phyloP scores from a whole-genome alignment of 345 rosid species.

The Murraya koenigii region DNA sequence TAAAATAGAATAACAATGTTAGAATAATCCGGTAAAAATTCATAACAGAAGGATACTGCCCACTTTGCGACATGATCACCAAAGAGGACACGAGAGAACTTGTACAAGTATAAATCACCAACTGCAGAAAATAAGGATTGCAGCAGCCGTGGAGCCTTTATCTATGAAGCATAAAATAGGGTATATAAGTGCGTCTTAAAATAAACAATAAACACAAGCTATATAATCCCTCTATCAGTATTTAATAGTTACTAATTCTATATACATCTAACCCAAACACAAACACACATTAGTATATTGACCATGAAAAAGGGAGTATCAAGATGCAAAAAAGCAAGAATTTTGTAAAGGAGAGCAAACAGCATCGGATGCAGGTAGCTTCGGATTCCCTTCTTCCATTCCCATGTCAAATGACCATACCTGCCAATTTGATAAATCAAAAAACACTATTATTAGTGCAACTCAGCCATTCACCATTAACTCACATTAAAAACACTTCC shows the following conservation, averaged over 20 bases:
- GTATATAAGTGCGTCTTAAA: background rate
- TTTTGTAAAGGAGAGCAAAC: constrained; percentile 62
- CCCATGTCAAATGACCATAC: constrained; percentile 95
- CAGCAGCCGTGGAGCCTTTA: constrained; percentile 66
- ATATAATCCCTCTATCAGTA: background rate
- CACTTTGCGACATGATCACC: constrained; percentile 60
- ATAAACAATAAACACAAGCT: constrained; percentile 9
- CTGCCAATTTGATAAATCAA: constrained; percentile 34
- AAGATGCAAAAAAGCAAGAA: constrained; percentile 61
- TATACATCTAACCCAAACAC: background rate
- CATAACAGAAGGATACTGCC: constrained; percentile 73
- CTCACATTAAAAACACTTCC: background rate
- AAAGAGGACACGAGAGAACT: constrained; percentile 55
- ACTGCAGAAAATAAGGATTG: constrained; percentile 82
- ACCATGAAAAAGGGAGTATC: constrained; percentile 82
- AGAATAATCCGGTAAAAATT: background rate
- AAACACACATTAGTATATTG: constrained; percentile 14
- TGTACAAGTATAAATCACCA: constrained; percentile 84
- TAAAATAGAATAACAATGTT: background rate
- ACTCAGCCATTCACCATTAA: background rate
- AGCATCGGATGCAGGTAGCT: constrained; percentile 91
- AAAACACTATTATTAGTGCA: background rate
- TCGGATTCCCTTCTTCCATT: constrained; percentile 84
- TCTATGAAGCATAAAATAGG: constrained; percentile 36
- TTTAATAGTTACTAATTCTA: background rate